Base-by-base conservation (phyloP, 2,329 filamentous ascomycete genomes). In the Hypoxylon sp. region DNA sequence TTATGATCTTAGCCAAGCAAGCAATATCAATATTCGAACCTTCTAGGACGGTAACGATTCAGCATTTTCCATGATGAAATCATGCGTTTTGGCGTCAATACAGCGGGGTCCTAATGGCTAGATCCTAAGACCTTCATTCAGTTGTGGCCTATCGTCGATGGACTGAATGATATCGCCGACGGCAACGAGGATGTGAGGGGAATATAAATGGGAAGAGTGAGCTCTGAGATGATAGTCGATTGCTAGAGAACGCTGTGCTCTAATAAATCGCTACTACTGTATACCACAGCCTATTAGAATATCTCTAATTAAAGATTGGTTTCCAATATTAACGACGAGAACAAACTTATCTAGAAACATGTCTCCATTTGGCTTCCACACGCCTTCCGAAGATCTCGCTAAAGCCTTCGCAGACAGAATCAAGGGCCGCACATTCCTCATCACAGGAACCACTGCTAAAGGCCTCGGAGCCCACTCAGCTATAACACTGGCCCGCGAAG, bases 401-500 rank as follows among this genome's bases (percentile, higher is more conserved):
- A 44, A 67, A 31, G 65, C 63, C 50, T 64, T 71, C 47, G 29
- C 61, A 6, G 51, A 62, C 62, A 48, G 53, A 11, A 64, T 72
- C 47, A 65, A 65, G 19, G 72, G 67, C 10, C 70, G 73, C 22
- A 74, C 62, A 6, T 74, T 74, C 42, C 60, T 73, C 46, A 62
- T 74, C 37, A 74, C 73, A 3, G 67, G 70, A 14, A 65, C 69
- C 8, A 57, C 56, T 10, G 55, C 39, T 2, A 48, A 55, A 11
- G 64, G 69, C 10, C 57, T 74, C 26, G 70, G 72, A 4, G 70
- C 51, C 26, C 39, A 63, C 1, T 10, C 35, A 0, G 65, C 67
- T 2, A 47, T 63, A 37, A 31, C 59, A 2, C 48, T 72, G 6
- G 59, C 71, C 4, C 59, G 52, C 33, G 67, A 57, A n/a, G 42